Conservation (phyloP, 2,329 filamentous ascomycete species). For the Ceratocystis alfenasii region DNA sequence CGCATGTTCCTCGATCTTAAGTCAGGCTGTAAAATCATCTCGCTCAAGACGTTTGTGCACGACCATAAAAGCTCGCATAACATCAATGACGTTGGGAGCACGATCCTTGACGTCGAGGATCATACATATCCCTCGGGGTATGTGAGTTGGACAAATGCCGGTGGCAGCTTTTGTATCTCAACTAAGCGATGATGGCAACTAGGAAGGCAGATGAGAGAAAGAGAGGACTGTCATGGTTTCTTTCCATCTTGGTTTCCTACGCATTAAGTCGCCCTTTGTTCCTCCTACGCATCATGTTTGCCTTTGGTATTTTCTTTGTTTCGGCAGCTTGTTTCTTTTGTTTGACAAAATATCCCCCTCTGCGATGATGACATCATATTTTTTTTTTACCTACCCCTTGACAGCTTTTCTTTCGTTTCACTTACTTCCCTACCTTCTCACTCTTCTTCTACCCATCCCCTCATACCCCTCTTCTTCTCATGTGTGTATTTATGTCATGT, state of each 20-base stretch:
- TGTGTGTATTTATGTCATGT: constrained; percentile 14
- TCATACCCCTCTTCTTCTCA: background rate
- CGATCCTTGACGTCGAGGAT: constrained; percentile 65
- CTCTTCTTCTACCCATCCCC: background rate
- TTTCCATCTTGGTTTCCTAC: too few species aligned
- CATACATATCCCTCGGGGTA: constrained; percentile 51
- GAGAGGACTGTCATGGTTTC: too few species aligned
- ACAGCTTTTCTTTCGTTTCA: background rate
- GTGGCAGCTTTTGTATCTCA: constrained; percentile 79
- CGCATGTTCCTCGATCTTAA: constrained; percentile 91
- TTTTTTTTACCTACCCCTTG: background rate
- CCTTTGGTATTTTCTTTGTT: background rate
- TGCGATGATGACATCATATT: background rate
- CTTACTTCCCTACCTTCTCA: background rate
- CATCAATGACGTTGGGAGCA: constrained; percentile 65
- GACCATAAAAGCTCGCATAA: constrained; percentile 68
- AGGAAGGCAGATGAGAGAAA: too few species aligned
- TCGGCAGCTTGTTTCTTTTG: background rate
- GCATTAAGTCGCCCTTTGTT: background rate
- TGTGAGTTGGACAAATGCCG: constrained; percentile 84
- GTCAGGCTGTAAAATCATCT: constrained; percentile 78
- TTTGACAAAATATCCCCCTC: background rate
- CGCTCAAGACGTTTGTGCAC: constrained; percentile 81
- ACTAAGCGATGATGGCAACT: constrained; percentile 48
- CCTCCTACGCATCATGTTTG: background rate